These are phyloP conservation scores for Waitea zeae DNA, from an alignment of 1,284 basidiomycete genomes.

Conservation along the genomic window DNA sequence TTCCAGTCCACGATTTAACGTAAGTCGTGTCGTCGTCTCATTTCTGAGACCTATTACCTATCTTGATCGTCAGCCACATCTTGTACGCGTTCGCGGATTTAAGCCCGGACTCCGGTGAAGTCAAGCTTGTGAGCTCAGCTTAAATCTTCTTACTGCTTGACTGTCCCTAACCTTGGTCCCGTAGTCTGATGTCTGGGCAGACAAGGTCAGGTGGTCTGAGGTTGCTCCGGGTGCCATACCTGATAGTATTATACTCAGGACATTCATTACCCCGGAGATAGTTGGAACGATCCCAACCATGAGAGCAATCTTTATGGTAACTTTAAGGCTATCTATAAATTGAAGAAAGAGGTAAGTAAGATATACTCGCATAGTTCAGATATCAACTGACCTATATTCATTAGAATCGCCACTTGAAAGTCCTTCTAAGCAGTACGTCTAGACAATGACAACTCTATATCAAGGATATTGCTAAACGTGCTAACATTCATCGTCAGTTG, in stretches of 20 bases:
- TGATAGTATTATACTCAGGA: no score
- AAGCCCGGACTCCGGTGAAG: slow-evolving; percentile 66
- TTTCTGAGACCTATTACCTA: neutral
- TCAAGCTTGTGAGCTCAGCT: slow-evolving; percentile 26
- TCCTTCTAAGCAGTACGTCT: slow-evolving; percentile 31
- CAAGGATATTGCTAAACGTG: neutral
- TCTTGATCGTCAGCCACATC: slow-evolving; percentile 34
- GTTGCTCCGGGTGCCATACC: no score
- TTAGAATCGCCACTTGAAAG: slow-evolving; percentile 68
- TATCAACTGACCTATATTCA: no score
- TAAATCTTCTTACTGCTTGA: no score
- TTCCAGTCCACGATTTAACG: slow-evolving; percentile 74
- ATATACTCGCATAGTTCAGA: no score
- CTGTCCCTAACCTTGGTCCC: no score
- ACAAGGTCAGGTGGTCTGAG: no score
- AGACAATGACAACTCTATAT: slow-evolving; percentile 40
- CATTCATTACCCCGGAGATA: slow-evolving; percentile 74
- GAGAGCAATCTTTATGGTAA: slow-evolving; percentile 80
- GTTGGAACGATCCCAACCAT: slow-evolving; percentile 73
- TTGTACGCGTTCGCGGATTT: slow-evolving; percentile 87
- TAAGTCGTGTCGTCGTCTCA: slow-evolving; percentile 23
- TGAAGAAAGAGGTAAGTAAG: slow-evolving; percentile 56
- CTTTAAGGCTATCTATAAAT: slow-evolving; percentile 79
- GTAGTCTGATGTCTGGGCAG: slow-evolving; percentile 80
- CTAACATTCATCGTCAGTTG: slow-evolving; percentile 13